Base-by-base conservation (phyloP, 352 stramenopile genomes). In the Pythium diclinum region DNA sequence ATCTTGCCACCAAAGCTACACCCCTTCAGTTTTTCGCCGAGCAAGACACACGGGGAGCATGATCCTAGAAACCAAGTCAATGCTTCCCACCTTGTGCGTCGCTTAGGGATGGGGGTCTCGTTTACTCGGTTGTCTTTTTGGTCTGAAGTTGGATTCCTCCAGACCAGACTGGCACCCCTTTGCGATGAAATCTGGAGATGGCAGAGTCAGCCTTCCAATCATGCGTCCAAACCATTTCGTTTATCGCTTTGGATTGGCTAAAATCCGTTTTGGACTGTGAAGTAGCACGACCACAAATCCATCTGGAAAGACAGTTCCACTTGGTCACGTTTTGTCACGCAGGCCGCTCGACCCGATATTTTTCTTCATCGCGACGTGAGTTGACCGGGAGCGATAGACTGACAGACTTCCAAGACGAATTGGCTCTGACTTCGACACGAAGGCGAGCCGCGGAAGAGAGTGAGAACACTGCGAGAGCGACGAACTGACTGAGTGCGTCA, bases 231-330 rank as follows among this genome's bases (percentile, higher is more conserved):
- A 30, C 19, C 44, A 51, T 30, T 13, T 30, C 19, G 44, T 0
- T 13, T 0, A 16, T 0, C 6, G 16, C 7, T 14, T 51, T 16
- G 1, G n/a, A 66, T 66, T 66, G 59, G 59, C 6, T 11, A 16
- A 28, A 51, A 51, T 16, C 1, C 3, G 8, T 13, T 7, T 19
- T 30, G 3, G 44, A 51, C n/a, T 30, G 23, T 66, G 61, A 67
- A 67, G 61, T 67, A 67, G 44, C 44, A 51, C 2, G 44, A 38
- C 34, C 32, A n/a, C 33, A 67, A 32, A 36, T 38, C 28, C 40
- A 44, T 7, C 47, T 40, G 61, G 60, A 49, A 61, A 67, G 61
- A 61, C 61, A 67, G 61, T 67, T 67, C 55, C 63, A 64, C 55
- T 28, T 64, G n/a, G 52, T 16, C 40, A 51, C 34, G 54, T 67